Percentiles rank a stretch among this genome's conserved stretches.
phyloP scores from a whole-genome alignment of 2,329 filamentous ascomycete genomes.

The Scortechinia acanthostroma region DNA sequence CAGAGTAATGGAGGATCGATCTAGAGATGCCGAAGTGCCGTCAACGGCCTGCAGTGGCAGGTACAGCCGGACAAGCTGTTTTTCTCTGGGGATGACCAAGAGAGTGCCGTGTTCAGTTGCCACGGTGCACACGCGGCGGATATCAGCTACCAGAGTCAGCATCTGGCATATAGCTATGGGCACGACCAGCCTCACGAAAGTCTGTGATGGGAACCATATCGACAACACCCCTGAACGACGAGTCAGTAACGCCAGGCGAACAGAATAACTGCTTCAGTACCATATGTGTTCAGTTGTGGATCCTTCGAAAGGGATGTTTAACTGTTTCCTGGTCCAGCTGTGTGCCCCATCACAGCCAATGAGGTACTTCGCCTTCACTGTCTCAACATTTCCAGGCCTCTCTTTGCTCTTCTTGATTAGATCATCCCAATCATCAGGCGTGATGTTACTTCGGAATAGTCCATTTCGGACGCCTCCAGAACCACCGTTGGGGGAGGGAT shows the following conservation, averaged over 20 bases:
- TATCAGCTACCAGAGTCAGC: no score
- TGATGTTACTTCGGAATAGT: background rate
- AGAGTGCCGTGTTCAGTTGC: no score
- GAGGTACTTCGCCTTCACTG: slow-evolving; percentile 17
- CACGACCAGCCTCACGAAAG: slow-evolving; percentile 13
- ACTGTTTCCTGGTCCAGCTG: slow-evolving; percentile 14
- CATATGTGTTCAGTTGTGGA: no score
- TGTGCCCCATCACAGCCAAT: slow-evolving; percentile 22
- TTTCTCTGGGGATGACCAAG: background rate
- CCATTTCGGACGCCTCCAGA: background rate
- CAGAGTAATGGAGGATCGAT: no score
- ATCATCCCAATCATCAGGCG: no score
- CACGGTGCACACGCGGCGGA: background rate
- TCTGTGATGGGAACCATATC: slow-evolving; percentile 19
- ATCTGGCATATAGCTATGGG: no score
- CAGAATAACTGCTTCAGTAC: no score
- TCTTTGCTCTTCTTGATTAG: background rate
- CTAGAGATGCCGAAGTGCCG: no score
- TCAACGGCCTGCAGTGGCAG: background rate
- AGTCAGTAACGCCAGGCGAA: no score
- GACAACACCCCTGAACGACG: slow-evolving; percentile 20
- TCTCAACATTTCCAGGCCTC: background rate
- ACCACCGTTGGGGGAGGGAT: background rate
- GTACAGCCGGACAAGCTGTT: background rate
- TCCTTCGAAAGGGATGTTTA: slow-evolving; percentile 20